Evolutionary conservation across 208 protist genomes (phyloP), one percentile per base, ranked within the genome.

Genomic region (Blastocrithidia nonstop): DNA sequence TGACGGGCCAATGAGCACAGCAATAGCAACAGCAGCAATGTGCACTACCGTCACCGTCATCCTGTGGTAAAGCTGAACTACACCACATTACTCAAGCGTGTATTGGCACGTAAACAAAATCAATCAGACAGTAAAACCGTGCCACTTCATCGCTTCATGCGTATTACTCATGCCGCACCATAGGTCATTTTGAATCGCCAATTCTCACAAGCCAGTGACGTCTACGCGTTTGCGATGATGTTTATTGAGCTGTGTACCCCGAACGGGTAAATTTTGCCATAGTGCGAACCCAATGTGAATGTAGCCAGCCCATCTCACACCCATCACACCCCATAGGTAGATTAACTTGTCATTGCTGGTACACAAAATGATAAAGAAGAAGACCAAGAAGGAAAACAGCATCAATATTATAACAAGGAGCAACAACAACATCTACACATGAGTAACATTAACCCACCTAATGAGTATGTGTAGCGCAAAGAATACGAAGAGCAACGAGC

Each of bases 141-240:
- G 0, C 57, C 65, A 15, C 46, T 61, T 28, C 56, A 78, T 40
- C 49, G 50, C 50, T 72, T 70, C 42, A 57, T 78, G 24, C 63
- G 57, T 42, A 62, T 75, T 28, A 61, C 67, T 16, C 73, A 88
- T 39, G 51, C 71, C 15, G 78, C 78, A 0, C 78, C 78, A 0
- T 72, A 88, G 55, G 68, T 61, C 27, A 45, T 78, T 36, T 41
- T 64, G 15, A 44, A 54, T 4, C 27, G 54, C n/a, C 17, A 54
- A 11, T 80, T 88, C 45, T 71, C 59, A 16, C 31, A 57, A 23
- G 78, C 61, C 1, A 83, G 73, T 46, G 78, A 88, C 50, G 68
- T 88, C 26, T 88, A 77, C 49, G 65, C 73, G 19, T 88, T 82
- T 56, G 78, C 78, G 2, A 88, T 88, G 72, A 83, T 71, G 13